phyloP scores from a whole-genome alignment of 1,139 yeast species.

The Pichia sp. region DNA sequence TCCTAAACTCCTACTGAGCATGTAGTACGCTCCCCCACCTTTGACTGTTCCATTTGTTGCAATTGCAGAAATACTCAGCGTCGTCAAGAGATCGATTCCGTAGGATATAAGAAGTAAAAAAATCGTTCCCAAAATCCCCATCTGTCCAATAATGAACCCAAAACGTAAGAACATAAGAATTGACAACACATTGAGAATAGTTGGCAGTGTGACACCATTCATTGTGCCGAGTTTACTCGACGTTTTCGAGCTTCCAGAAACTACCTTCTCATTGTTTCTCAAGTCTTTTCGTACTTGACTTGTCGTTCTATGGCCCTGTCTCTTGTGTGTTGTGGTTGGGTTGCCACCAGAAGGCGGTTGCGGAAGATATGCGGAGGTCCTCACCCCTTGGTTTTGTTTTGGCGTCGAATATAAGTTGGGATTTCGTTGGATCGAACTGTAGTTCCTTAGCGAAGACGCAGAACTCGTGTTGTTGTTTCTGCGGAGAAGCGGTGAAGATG shows the following conservation, averaged over 20 bases:
- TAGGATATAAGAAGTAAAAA: conserved; percentile 57
- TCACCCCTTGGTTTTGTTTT: background rate
- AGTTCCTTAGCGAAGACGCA: conserved; percentile 8
- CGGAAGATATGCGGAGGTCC: conserved; percentile 4
- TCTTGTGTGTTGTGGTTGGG: background rate
- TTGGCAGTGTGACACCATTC: conserved; percentile 75
- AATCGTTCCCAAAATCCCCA: conserved; percentile 66
- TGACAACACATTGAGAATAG: conserved; percentile 70
- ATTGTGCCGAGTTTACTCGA: conserved; percentile 59
- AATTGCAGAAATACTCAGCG: conserved; percentile 70
- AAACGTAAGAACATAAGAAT: conserved; percentile 76
- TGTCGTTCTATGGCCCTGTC: background rate
- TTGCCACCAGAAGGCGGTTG: background rate
- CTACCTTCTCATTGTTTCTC: background rate
- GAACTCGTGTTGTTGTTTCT: conserved; percentile 4
- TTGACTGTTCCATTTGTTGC: conserved; percentile 80
- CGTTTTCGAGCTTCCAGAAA: background rate
- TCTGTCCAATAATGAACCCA: conserved; percentile 75
- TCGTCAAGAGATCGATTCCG: conserved; percentile 61
- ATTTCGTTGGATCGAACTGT: conserved; percentile 6
- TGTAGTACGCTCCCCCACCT: conserved; percentile 83
- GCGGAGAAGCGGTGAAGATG: conserved; percentile 9
- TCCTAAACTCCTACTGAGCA: conserved; percentile 75
- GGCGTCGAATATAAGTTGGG: background rate
- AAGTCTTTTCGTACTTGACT: background rate